Evolutionary conservation across 2,329 filamentous ascomycete genomes (phyloP).

Genomic region (Curvularia lunata): DNA sequence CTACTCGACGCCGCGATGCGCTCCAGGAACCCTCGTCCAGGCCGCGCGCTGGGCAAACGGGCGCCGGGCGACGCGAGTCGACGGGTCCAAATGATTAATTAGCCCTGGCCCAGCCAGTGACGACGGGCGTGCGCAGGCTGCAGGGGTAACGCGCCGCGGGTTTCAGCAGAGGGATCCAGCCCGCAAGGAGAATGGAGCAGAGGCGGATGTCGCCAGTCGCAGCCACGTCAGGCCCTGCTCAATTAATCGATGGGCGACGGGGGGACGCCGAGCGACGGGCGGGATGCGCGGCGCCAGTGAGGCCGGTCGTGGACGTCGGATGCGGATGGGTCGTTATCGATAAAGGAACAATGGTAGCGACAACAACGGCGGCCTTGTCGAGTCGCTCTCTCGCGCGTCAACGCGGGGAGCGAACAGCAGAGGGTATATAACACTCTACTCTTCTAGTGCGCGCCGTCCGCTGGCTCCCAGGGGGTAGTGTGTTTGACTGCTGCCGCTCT

Average conservation of each 20-base stretch:
- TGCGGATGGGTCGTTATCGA: conserved; percentile 9
- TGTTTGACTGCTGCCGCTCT: conserved; percentile 11
- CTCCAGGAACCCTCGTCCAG: conserved; percentile 33
- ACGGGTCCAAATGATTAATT: conserved; percentile 37
- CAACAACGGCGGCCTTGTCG: no score
- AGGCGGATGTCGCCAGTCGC: not conserved
- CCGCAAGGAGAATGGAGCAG: not conserved
- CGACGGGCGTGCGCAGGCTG: conserved; percentile 29
- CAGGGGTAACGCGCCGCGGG: conserved; percentile 32
- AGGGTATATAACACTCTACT: conserved; percentile 9
- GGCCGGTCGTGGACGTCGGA: no score
- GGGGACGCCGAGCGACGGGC: not conserved
- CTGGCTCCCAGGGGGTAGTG: conserved; percentile 7
- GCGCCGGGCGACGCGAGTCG: conserved; percentile 35
- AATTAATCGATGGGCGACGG: not conserved
- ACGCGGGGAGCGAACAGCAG: conserved; percentile 3
- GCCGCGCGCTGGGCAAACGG: conserved; percentile 28
- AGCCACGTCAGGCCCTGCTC: no score
- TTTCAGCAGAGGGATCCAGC: not conserved
- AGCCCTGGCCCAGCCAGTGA: conserved; percentile 43
- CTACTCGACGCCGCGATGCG: conserved; percentile 25
- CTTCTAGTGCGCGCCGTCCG: not conserved
- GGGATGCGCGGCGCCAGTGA: no score
- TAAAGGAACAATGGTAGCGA: not conserved
- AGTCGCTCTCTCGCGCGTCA: conserved; percentile 2